Evolutionary conservation across 345 rosid genomes (phyloP), one percentile per base, ranked within the genome.

Genomic region (Lepidium didymum): DNA sequence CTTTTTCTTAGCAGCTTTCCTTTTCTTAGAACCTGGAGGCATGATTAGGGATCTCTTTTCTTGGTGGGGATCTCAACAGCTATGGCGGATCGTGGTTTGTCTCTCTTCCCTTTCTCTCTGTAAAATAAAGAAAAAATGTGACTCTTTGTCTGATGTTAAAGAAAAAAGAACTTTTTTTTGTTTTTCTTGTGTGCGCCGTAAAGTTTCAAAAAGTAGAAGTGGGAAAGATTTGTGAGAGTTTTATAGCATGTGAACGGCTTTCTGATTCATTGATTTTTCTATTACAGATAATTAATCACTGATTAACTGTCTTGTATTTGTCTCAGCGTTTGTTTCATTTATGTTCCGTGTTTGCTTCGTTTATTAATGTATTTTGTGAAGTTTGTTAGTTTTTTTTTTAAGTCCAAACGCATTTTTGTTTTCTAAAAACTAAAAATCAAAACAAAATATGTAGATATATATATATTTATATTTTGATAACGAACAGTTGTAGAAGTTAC

Each of bases 1-100:
- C 95, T 84, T 91, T 81, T 87, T 94, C 95, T 79, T 87, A 43
- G 92, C 92, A 62, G 95, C 96, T 78, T 87, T 94, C 58, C 99
- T 87, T 84, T 79, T 94, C 85, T 81, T 94, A 9, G 96, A 43
- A 79, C 92, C 92, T 42, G 91, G 56, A 45, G 99, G 95, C 99
- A 91, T 94, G 90, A 75, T 78, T 78, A 69, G 14, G 15, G 47
- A 1, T 41, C 11, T 21, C 15, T 57, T 12, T 29, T n/a, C 8
- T 59, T 2, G 57, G 68, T 68, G 49, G 64, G 78, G 73, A 74
- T 68, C 69, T 68, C 21, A 68, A 61, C 74, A 74, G 74, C 78
- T 74, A 68, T 74, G 64, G 59, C 51, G 59, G 74, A 61, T 67
- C 78, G 37, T 75, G 58, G 58, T 2, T 74, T 74, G 69, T 74